A percentile compares a stretch with the other conserved stretches of the same genome.
phyloP scores from a whole-genome alignment of 495 filamentous ascomycete genomes.

The Clavariopsis aquatica region DNA sequence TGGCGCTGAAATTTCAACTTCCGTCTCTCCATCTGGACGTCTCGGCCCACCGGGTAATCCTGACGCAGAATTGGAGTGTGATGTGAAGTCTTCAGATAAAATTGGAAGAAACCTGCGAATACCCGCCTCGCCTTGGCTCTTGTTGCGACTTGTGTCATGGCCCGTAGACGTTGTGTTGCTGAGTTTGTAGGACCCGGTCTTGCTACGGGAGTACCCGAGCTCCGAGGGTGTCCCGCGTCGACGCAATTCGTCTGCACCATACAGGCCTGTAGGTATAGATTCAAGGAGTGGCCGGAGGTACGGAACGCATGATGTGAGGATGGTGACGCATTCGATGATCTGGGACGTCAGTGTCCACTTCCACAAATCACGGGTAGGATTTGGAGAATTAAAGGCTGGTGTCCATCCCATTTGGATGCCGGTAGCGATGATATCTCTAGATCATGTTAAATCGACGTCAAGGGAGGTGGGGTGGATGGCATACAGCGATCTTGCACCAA shows the following conservation, averaged over 20 bases:
- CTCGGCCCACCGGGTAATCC: conserved; percentile 23
- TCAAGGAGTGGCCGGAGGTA: conserved; percentile 29
- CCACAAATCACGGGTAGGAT: conserved; percentile 23
- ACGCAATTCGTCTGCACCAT: conserved; percentile 25
- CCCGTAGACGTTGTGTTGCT: neutral
- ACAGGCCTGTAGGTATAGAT: conserved; percentile 21
- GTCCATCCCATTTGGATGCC: conserved; percentile 23
- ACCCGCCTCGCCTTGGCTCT: conserved; percentile 4
- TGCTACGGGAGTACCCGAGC: conserved; percentile 5
- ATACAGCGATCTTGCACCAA: conserved; percentile 26
- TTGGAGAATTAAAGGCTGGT: conserved; percentile 12
- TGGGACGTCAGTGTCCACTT: conserved; percentile 32
- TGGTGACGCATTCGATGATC: conserved; percentile 26
- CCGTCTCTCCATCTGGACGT: conserved; percentile 22
- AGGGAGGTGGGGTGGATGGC: neutral
- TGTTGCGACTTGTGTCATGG: neutral
- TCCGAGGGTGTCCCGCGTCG: conserved; percentile 15
- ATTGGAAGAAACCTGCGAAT: conserved; percentile 18
- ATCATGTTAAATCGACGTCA: neutral
- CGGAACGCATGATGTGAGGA: conserved; percentile 30
- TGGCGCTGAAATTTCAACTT: conserved; percentile 21
- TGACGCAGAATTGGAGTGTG: conserved; percentile 24
- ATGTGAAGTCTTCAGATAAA: conserved; percentile 5
- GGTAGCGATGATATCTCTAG: conserved; percentile 24
- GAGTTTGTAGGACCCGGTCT: conserved; percentile 16